Conservation (phyloP, 768 basidiomycete genomes). For the Amanita molliuscula region DNA sequence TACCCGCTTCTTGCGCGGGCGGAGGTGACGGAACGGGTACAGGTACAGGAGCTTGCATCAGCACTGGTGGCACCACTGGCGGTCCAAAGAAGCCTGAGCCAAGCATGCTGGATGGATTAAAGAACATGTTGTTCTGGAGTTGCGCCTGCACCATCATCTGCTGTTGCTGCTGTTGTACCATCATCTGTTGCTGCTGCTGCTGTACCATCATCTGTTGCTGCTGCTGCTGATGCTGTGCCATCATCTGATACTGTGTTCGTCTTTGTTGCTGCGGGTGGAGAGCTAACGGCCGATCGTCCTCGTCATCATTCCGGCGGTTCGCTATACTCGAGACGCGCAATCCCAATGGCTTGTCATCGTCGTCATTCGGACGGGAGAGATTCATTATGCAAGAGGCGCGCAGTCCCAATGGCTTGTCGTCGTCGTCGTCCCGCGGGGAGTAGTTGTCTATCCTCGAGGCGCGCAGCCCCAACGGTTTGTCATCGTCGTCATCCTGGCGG, state of each 20-base stretch:
- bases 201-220: slow-evolving; percentile 38
- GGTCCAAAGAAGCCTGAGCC: slow-evolving; percentile 56
- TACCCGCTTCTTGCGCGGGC: slow-evolving; percentile 51
- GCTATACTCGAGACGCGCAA: slow-evolving; percentile 46
- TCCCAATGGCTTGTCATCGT: slow-evolving; percentile 66
- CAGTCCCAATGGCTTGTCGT: slow-evolving; percentile 63
- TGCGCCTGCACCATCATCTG: slow-evolving; percentile 72
- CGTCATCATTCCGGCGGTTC: slow-evolving; percentile 30
- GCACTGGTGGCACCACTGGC: slow-evolving; percentile 36
- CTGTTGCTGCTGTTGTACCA: slow-evolving; percentile 39
- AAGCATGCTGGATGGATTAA: slow-evolving; percentile 58
- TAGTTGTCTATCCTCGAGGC: slow-evolving; percentile 27
- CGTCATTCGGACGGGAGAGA: slow-evolving; percentile 22
- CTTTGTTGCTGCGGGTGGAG: slow-evolving; percentile 76
- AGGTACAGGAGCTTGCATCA: slow-evolving; percentile 32
- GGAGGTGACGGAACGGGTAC: slow-evolving; percentile 51
- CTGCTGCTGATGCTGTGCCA: slow-evolving; percentile 35
- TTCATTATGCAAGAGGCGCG: slow-evolving; percentile 34
- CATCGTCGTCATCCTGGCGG: slow-evolving; percentile 43
- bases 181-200: slow-evolving; percentile 42
- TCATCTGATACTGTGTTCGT: slow-evolving; percentile 54
- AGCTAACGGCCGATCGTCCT: slow-evolving; percentile 63
- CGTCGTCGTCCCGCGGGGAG: slow-evolving; percentile 34
- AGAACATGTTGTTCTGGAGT: slow-evolving; percentile 66
- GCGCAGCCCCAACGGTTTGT: slow-evolving; percentile 56